A percentile compares a stretch with the other conserved stretches of the same genome.
phyloP scores from a whole-genome alignment of 2,329 filamentous ascomycete species.

The Pseudopyricularia javanii region DNA sequence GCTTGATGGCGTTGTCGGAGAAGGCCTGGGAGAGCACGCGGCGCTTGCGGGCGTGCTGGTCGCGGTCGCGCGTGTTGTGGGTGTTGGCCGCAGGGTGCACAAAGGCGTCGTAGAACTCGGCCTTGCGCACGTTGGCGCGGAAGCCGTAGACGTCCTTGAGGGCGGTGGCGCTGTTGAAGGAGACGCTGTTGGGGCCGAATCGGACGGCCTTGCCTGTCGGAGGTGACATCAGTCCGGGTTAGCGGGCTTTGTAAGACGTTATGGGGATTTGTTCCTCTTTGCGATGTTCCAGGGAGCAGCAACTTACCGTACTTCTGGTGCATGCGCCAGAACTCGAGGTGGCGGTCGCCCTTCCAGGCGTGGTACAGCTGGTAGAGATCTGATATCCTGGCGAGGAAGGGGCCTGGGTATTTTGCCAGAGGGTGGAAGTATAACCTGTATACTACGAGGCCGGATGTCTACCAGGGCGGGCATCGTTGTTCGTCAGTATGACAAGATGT shows the following conservation, averaged over 20 bases:
- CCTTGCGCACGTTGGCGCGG: conserved; percentile 51
- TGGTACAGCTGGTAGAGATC: conserved; percentile 58
- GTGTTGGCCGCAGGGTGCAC: conserved; percentile 61
- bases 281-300: neutral
- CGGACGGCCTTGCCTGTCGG: conserved; percentile 51
- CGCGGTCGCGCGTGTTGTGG: conserved; percentile 59
- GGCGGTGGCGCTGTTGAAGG: conserved; percentile 61
- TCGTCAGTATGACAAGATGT: neutral
- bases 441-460: conserved; percentile 29
- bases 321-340: conserved; percentile 58
- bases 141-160: conserved; percentile 57
- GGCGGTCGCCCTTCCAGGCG: conserved; percentile 61
- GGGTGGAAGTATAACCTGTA: conserved; percentile 54
- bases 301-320: conserved; percentile 57
- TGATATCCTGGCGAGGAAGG: conserved; percentile 50
- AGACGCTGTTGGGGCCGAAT: conserved; percentile 65
- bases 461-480: neutral
- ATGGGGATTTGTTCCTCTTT: too few species aligned
- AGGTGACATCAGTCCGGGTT: neutral
- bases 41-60: conserved; percentile 57
- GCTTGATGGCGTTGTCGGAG: conserved; percentile 51
- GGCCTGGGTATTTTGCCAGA: conserved; percentile 52
- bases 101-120: conserved; percentile 63
- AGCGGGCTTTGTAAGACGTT: neutral
- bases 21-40: conserved; percentile 63